phyloP scores from a whole-genome alignment of 2,329 filamentous ascomycete species.

The Sarocladium strictum region DNA sequence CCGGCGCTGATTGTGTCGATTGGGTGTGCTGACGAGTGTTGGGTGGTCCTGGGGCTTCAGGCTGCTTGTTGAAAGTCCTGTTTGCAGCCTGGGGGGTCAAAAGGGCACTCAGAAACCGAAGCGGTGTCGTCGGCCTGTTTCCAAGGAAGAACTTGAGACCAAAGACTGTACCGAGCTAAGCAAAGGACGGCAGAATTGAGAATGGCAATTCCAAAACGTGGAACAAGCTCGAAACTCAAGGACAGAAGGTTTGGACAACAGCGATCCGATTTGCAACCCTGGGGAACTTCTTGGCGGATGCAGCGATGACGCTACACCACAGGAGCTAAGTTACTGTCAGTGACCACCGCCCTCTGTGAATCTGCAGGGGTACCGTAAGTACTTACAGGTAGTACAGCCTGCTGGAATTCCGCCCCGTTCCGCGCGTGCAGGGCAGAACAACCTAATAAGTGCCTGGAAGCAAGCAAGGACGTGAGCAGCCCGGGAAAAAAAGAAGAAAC shows the following conservation, averaged over 20 bases:
- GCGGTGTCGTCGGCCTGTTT: too few species aligned
- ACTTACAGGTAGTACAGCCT: background rate
- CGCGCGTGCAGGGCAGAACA: background rate
- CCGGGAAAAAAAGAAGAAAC: too few species aligned
- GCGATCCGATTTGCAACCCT: background rate
- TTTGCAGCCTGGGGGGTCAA: too few species aligned
- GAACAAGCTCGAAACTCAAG: background rate
- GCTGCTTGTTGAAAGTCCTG: too few species aligned
- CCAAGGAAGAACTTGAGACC: too few species aligned
- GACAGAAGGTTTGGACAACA: background rate
- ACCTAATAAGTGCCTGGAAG: background rate
- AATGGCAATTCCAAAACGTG: too few species aligned
- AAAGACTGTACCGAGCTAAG: background rate
- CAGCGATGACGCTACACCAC: background rate
- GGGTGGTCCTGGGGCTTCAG: background rate
- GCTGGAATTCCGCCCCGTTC: background rate
- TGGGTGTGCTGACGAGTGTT: background rate
- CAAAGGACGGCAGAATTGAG: too few species aligned
- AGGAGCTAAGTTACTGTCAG: too few species aligned
- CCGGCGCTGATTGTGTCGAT: background rate
- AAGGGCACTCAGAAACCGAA: too few species aligned
- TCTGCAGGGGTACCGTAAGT: too few species aligned
- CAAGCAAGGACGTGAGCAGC: too few species aligned
- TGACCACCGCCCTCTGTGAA: too few species aligned
- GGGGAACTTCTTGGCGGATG: conserved; percentile 1